A percentile compares a stretch with the other conserved stretches of the same genome.
phyloP scores from a whole-genome alignment of 2,329 filamentous ascomycete species.

The Didymellaceae sp. region DNA sequence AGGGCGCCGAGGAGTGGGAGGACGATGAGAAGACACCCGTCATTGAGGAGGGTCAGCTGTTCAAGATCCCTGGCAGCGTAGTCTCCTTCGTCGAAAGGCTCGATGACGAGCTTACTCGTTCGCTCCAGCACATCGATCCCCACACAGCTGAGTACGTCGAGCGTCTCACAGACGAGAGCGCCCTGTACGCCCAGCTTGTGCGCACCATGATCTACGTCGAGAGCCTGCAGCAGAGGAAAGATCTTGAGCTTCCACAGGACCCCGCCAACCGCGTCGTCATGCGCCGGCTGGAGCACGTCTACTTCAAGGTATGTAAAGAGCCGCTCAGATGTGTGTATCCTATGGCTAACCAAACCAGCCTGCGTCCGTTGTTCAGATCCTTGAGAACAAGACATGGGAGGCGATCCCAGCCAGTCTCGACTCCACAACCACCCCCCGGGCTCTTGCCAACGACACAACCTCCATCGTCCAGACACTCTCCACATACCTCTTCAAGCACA shows the following conservation, averaged over 20 bases:
- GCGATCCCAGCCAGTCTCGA: constrained; percentile 71
- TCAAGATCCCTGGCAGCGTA: constrained; percentile 91
- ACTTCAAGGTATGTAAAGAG: constrained; percentile 79
- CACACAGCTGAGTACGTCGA: constrained; percentile 99
- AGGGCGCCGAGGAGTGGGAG: constrained; percentile 97
- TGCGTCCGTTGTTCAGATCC: constrained; percentile 86
- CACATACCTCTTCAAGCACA: constrained; percentile 93
- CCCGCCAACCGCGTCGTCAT: constrained; percentile 91
- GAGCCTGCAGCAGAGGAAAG: constrained; percentile 71
- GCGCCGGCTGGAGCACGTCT: constrained; percentile 93
- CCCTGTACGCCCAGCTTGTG: constrained; percentile 91
- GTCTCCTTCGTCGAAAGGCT: constrained; percentile 94
- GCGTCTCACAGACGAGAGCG: constrained; percentile 85
- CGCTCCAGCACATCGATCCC: constrained; percentile 96
- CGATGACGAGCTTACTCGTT: constrained; percentile 95
- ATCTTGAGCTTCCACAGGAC: constrained; percentile 80
- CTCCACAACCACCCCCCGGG: constrained; percentile 80
- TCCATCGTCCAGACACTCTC: constrained; percentile 85
- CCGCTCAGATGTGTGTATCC: neutral
- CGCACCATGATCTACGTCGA: constrained; percentile 90
- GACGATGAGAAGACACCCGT: constrained; percentile 93
- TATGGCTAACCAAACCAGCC: constrained; percentile 62
- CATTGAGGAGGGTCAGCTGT: constrained; percentile 75
- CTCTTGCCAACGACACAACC: constrained; percentile 70
- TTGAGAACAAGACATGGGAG: constrained; percentile 95